These are phyloP conservation scores for Fusarium verticillioides DNA, from an alignment of 2,329 filamentous ascomycete genomes.

Conservation along the genomic window DNA sequence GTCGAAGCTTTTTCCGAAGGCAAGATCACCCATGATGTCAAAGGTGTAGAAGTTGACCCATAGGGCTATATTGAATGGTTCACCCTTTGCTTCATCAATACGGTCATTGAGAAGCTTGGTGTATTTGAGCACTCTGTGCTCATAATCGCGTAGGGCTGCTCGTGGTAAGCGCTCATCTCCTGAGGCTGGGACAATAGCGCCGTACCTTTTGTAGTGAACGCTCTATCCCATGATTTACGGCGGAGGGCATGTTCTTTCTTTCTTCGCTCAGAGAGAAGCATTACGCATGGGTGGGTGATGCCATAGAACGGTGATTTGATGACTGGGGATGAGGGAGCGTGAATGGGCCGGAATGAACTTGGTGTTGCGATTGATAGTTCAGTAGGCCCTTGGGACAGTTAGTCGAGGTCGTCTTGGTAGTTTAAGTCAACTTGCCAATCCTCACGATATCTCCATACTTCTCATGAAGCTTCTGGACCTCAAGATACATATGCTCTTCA, in stretches of 20 bases:
- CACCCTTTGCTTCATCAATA: not conserved
- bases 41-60: constrained; percentile 33
- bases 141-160: constrained; percentile 7
- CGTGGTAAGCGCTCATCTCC: not conserved
- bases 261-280: constrained; percentile 5
- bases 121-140: constrained; percentile 18
- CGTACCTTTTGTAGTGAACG: constrained; percentile 27
- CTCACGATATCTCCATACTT: constrained; percentile 32
- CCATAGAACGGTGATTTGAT: constrained; percentile 29
- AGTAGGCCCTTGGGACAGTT: not conserved
- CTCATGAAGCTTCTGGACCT: constrained; percentile 19
- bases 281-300: constrained; percentile 1
- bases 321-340: constrained; percentile 9
- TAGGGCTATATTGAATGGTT: not conserved
- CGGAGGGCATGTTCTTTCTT: constrained; percentile 17
- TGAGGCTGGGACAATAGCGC: rapidly evolving
- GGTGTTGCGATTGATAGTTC: constrained; percentile 28
- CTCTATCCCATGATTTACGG: constrained; percentile 33
- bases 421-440: not conserved
- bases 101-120: not conserved
- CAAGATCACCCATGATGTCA: constrained; percentile 30
- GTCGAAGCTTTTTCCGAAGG: constrained; percentile 30
- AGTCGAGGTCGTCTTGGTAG: rapidly evolving
- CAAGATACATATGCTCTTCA: constrained; percentile 13
- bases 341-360: constrained; percentile 16